Evolutionary conservation across 2,329 filamentous ascomycete species (phyloP).

Genomic region (Pseudovirgaria hyperparasitica): DNA sequence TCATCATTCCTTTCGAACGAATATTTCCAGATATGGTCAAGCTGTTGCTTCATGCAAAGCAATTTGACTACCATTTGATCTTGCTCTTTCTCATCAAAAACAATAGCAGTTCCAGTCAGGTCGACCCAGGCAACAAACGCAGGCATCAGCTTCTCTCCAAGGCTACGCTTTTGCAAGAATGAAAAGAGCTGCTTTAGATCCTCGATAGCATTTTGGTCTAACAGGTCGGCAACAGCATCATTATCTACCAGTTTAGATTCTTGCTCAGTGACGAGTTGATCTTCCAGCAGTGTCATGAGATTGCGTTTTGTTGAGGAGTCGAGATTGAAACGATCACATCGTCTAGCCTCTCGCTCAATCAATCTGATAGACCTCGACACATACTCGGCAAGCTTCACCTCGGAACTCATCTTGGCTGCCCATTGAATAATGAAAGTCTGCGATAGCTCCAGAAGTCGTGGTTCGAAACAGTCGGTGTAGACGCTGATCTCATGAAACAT

Average conservation of each 20-base stretch:
- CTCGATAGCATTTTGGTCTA: slow-evolving; percentile 55
- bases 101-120: slow-evolving; percentile 59
- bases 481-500: slow-evolving; percentile 79
- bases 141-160: slow-evolving; percentile 55
- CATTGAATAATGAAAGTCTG: slow-evolving; percentile 56
- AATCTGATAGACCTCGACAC: slow-evolving; percentile 57
- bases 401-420: slow-evolving; percentile 51
- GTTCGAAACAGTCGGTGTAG: slow-evolving; percentile 71
- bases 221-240: slow-evolving; percentile 56
- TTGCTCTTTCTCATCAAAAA: slow-evolving; percentile 65
- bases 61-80: slow-evolving; percentile 80
- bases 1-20: slow-evolving; percentile 68
- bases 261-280: slow-evolving; percentile 56
- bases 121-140: slow-evolving; percentile 74
- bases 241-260: slow-evolving; percentile 45
- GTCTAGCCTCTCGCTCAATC: slow-evolving; percentile 56
- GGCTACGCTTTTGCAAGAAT: slow-evolving; percentile 57
- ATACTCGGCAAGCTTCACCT: slow-evolving; percentile 58
- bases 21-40: slow-evolving; percentile 64
- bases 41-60: slow-evolving; percentile 63
- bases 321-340: slow-evolving; percentile 71
- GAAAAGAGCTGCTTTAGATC: slow-evolving; percentile 67
- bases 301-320: slow-evolving; percentile 72
- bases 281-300: slow-evolving; percentile 60
- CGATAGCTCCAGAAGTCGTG: slow-evolving; percentile 55